Conservation (phyloP, 768 basidiomycete species). For the Trametes cubensis region DNA sequence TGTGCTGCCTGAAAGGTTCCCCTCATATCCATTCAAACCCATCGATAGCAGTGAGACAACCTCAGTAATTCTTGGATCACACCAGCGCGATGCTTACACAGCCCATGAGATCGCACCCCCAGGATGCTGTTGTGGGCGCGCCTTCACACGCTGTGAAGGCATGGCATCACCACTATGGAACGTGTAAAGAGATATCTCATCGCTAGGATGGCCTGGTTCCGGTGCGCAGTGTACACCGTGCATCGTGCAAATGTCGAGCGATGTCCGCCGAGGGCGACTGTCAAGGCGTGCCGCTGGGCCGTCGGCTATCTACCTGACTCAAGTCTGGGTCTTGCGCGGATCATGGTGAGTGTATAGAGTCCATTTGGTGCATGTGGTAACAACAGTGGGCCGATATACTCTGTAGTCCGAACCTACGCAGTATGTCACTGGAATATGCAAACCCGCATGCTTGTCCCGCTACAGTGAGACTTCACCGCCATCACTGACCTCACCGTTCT, state of each 20-base stretch:
- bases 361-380: too few species aligned
- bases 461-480: not conserved
- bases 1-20: too few species aligned
- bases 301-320: too few species aligned
- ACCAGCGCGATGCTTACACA: not conserved
- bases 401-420: too few species aligned
- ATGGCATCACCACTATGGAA: slow-evolving; percentile 9
- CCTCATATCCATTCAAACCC: too few species aligned
- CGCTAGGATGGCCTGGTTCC: not conserved
- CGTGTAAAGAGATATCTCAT: slow-evolving; percentile 1
- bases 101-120: not conserved
- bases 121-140: not conserved
- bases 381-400: too few species aligned
- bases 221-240: not conserved
- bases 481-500: not conserved
- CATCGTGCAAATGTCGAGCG: not conserved
- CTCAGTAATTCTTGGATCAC: too few species aligned
- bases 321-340: too few species aligned
- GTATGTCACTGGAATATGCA: too few species aligned
- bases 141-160: slow-evolving; percentile 1
- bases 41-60: too few species aligned
- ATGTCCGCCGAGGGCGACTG: not conserved
- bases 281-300: not conserved
- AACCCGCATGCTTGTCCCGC: not conserved
- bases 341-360: too few species aligned